Evolutionary conservation across 345 rosid species (phyloP), one percentile per base, ranked within the genome.

Genomic region (Laguncularia racemosa): DNA sequence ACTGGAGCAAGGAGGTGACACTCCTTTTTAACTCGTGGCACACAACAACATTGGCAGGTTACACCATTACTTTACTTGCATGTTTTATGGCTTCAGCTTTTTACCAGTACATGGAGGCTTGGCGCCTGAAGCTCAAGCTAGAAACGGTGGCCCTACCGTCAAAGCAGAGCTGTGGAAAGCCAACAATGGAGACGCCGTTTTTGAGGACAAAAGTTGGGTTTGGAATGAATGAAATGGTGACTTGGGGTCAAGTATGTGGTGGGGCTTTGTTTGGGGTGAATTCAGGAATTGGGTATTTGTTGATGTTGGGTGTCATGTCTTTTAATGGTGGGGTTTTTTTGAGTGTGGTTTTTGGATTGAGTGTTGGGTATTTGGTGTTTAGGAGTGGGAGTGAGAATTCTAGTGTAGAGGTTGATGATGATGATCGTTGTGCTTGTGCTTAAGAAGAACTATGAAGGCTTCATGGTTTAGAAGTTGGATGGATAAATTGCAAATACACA

Each of bases 301-400:
- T 87, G 63, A 84, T 87, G 89, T 72, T 82, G 8, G 83, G 78
- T 16, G 71, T 71, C 53, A 87, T 87, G 91, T 82, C 89, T 18
- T 84, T 84, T 59, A 87, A 87, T 46, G 91, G 78, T 13, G 87
- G 91, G 9, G 89, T 84, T 23, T 77, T 87, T 62, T 33, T 87
- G 57, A 84, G 85, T 2, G 61, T 84, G n/a, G 81, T 84, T 20
- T 9, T 66, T 38, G 95, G 91, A 8, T 67, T 87, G 17, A 19
- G 73, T 17, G 62, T 71, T 51, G 95, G 91, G 6, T 87, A 50
- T 17, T 50, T 15, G 0, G 2, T 50, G 17, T 50, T 11, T 50
- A 50, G 53, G 20, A 50, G 53, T 20, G 21, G 53, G 1, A 10
- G 14, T 7, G 53, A 50, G 13, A 20, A 17, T 12, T 12, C 0